These are phyloP conservation scores for Termitomyces eurrhizus DNA, from an alignment of 768 basidiomycete genomes.

Conservation along the genomic window DNA sequence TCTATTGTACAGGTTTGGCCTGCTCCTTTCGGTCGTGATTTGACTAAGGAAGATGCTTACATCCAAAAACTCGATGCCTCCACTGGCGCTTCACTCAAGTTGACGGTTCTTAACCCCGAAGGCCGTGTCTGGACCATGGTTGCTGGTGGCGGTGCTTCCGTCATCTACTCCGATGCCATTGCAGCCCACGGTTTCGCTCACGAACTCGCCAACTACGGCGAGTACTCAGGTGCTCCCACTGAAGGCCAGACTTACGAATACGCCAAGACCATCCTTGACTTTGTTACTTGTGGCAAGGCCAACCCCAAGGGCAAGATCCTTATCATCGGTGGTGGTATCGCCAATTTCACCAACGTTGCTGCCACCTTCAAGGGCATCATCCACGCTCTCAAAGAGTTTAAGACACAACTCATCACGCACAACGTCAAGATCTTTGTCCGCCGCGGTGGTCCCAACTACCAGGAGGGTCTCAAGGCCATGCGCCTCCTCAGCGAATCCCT, in stretches of 20 bases:
- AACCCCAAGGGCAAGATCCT: constrained; percentile 92
- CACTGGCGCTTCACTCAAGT: constrained; percentile 96
- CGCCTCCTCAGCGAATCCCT: constrained; percentile 94
- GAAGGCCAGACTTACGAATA: constrained; percentile 99
- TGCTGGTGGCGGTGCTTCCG: constrained; percentile 84
- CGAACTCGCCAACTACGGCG: constrained; percentile 99
- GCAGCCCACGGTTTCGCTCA: constrained; percentile 93
- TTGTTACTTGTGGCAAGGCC: constrained; percentile 88
- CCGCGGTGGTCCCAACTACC: constrained; percentile 99
- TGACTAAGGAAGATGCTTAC: constrained; percentile 99
- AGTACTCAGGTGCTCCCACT: constrained; percentile 97
- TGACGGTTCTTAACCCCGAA: constrained; percentile 92
- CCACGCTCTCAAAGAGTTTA: constrained; percentile 91
- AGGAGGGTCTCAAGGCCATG: constrained; percentile 97
- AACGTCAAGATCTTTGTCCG: constrained; percentile 95
- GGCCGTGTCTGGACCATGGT: constrained; percentile 99
- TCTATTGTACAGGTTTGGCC: constrained; percentile 58
- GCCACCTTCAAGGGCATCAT: constrained; percentile 99
- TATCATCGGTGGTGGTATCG: constrained; percentile 99
- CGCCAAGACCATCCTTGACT: constrained; percentile 96
- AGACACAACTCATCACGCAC: constrained; percentile 76
- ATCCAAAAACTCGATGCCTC: constrained; percentile 97
- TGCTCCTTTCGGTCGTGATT: constrained; percentile 93
- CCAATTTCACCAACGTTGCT: constrained; percentile 99
- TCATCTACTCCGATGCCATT: constrained; percentile 75